Base-by-base conservation (phyloP, 1,284 basidiomycete species). In the Ceratobasidium sp. region DNA sequence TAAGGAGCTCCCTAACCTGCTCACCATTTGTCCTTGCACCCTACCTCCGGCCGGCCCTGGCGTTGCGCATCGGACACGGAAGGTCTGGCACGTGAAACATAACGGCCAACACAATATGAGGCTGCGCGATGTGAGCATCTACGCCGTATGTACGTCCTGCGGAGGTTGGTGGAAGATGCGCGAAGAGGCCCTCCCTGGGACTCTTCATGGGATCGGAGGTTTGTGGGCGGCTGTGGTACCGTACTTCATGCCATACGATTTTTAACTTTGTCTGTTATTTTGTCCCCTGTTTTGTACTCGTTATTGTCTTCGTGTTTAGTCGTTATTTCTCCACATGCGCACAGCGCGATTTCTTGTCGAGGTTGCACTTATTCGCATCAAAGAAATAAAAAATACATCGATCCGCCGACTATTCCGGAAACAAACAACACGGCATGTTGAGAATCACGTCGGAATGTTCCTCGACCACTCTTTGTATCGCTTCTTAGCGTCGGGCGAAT, bases 11-110 rank as follows among this genome's bases (percentile, higher is more conserved):
- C 66, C 66, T 1, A 68, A 34, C 32, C 19, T 68, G 32, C 51
- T 68, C 9, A 52, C 22, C 9, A 34, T 68, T 29, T 68, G 66
- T 34, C 19, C 66, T 11, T 68, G 66, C 49, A 19, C 13, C 17
- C 49, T 34, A 15, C 46, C 40, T 11, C 40, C 40, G 40, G 40
- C 9, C 40, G 9, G 13, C 7, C 40, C 40, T 11, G 9, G 40
- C 9, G 40, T 11, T 43, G 40, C 40, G 9, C 40, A 40, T 40
- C 40, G 9, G 13, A 11, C 9, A 11, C 1, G 64, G 43, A 66
- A 66, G 43, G 29, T 66, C 15, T 66, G 64, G 64, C 44, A 51
- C 17, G 64, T 66, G 2, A 25, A 49, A 22, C 64, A 66, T 15
- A 49, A 66, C 11, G 44, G 40, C 19, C 29, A 46, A 66, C 3